phyloP scores from a whole-genome alignment of 768 basidiomycete species.

The Rubroboletus satanas region DNA sequence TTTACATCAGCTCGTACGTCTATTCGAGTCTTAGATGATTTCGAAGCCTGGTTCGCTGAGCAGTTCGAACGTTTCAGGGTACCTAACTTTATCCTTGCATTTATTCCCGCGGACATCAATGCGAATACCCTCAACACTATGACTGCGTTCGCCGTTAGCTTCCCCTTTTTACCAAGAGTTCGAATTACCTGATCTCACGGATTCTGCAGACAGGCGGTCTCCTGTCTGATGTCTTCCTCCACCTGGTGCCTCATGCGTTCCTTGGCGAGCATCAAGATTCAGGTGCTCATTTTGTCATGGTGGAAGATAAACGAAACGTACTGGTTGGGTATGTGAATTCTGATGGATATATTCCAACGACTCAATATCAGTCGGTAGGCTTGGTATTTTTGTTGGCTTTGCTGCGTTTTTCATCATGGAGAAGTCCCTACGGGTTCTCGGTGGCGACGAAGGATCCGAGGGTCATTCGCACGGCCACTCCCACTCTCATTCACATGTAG shows the following conservation, averaged over 20 bases:
- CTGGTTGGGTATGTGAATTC: constrained; percentile 64
- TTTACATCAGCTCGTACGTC: constrained; percentile 94
- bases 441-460: constrained; percentile 49
- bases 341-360: neutral
- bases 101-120: constrained; percentile 87
- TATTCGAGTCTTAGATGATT: constrained; percentile 8
- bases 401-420: constrained; percentile 92
- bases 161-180: constrained; percentile 5
- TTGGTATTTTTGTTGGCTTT: constrained; percentile 84
- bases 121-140: constrained; percentile 84
- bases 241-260: constrained; percentile 88
- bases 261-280: constrained; percentile 80
- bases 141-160: constrained; percentile 85
- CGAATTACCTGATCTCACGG: constrained; percentile 17
- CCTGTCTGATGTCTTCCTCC: constrained; percentile 89
- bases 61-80: constrained; percentile 47
- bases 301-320: constrained; percentile 90
- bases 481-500: constrained; percentile 50
- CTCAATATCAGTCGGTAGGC: constrained; percentile 37
- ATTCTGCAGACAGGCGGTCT: constrained; percentile 74
- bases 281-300: constrained; percentile 74
- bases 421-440: constrained; percentile 80
- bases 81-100: constrained; percentile 92
- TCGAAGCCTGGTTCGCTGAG: constrained; percentile 20
- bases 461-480: constrained; percentile 54